Evolutionary conservation across 192 early-diverging fungal genomes (phyloP).

Genomic region (Podila epigama): DNA sequence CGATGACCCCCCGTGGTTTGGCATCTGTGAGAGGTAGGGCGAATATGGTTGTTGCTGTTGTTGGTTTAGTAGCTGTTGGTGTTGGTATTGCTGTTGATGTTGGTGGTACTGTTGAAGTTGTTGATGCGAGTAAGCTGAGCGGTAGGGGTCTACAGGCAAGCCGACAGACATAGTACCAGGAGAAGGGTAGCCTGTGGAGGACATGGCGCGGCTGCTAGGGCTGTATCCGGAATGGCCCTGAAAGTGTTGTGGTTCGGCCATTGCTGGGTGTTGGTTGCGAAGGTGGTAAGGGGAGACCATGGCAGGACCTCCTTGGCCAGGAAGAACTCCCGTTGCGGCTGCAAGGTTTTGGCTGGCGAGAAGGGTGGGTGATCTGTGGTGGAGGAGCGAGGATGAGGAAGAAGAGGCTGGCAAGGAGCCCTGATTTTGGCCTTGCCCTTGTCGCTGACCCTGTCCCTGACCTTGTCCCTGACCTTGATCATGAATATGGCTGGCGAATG

Average conservation of each 20-base stretch:
- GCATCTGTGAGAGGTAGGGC: slow-evolving; percentile 4
- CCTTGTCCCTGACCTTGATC: background rate
- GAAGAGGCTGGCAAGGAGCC: background rate
- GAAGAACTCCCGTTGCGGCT: background rate
- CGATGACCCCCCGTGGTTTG: slow-evolving; percentile 3
- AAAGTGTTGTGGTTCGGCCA: background rate
- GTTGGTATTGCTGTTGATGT: slow-evolving; percentile 4
- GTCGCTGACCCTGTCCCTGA: background rate
- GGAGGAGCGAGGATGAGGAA: background rate
- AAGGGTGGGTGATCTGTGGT: background rate
- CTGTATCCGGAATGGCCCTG: background rate
- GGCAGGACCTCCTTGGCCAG: too few relatives aligned
- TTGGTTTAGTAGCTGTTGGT: background rate
- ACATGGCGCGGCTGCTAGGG: background rate
- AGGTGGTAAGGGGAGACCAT: background rate
- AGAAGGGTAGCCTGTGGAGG: background rate
- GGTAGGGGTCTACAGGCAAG: slow-evolving; percentile 17
- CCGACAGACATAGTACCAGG: background rate
- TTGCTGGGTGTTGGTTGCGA: background rate
- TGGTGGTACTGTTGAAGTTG: slow-evolving; percentile 13
- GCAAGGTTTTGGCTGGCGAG: background rate
- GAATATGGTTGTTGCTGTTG: background rate
- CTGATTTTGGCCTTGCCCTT: background rate
- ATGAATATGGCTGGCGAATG: too few relatives aligned
- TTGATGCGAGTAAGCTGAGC: slow-evolving; percentile 33